Evolutionary conservation across 108 stramenopile species (phyloP), one percentile per base, ranked within the genome.

Genomic region (Nitzschia inconspicua): DNA sequence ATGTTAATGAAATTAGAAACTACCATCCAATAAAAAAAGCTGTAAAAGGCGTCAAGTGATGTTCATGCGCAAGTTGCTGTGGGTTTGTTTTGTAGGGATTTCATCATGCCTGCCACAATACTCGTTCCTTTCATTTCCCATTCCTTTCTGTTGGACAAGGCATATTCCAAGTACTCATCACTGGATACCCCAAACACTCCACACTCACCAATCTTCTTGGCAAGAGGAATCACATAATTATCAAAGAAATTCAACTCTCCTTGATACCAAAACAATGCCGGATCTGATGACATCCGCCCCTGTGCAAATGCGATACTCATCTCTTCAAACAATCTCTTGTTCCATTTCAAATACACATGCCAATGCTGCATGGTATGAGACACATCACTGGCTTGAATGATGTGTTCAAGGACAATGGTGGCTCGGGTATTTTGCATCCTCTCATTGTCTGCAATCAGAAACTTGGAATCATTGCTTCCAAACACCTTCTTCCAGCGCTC

Each of bases 211-310:
- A 82, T 56, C 53, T 71, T 68, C 32, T 63, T 69, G 53, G 74
- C 70, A 23, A 82, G 66, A 36, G 73, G 77, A 27, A 82, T 64
- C 44, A 69, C 44, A 19, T 78, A 78, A 18, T 58, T 47, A 57
- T 78, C 72, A 47, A 65, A 82, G 57, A 78, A 78, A 22, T 37
- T 34, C n/a, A 79, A 27, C 54, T 82, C 70, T 46, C 51, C 67
- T 37, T 73, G 42, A 50, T 79, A 84, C 83, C 83, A 84, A 14
- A 54, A 59, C 18, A 19, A 24, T 18, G 75, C 41, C 2, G 79
- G 80, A 57, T 81, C 63, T 40, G 51, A 63, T 13, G 64, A 75
- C 18, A 59, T 28, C 16, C 68, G 24, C 3, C 48, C 66, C 19
- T 2, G 32, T 16, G 44, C 41, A 36, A 63, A 67, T 3, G 67